A percentile compares a stretch with the other conserved stretches of the same genome.
Conservation (phyloP, 257 asterid genomes). For the Primulina tabacum region DNA sequence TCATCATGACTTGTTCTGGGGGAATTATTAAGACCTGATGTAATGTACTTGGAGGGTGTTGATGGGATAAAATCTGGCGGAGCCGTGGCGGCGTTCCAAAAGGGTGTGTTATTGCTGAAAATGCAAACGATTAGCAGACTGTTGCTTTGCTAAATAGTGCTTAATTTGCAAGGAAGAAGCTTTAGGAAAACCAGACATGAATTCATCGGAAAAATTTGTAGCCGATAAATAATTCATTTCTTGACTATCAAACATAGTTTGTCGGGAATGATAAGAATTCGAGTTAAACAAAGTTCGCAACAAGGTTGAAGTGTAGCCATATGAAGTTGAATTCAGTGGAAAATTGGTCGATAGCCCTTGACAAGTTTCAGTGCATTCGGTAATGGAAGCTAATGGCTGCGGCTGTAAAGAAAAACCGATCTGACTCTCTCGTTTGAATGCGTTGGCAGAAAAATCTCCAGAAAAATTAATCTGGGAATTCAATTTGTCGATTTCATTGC, state of each 20-base stretch:
- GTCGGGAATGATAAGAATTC: constrained; percentile 31
- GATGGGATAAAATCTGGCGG: constrained; percentile 33
- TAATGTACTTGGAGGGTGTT: constrained; percentile 34
- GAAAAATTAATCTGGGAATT: constrained; percentile 24
- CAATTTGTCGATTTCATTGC: constrained; percentile 24
- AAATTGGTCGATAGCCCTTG: constrained; percentile 21
- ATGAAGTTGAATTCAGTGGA: constrained; percentile 30
- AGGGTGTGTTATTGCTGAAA: constrained; percentile 27
- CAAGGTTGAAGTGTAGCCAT: constrained; percentile 35
- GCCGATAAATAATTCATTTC: constrained; percentile 30
- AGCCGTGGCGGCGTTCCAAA: constrained; percentile 32
- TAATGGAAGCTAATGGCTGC: constrained; percentile 20
- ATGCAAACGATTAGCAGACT: constrained; percentile 28
- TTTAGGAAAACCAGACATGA: constrained; percentile 26
- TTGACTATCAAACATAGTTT: constrained; percentile 20
- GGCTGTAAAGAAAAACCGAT: constrained; percentile 19
- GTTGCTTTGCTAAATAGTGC: constrained; percentile 21
- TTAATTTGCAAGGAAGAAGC: constrained; percentile 19
- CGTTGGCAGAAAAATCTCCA: constrained; percentile 28
- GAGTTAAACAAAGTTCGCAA: constrained; percentile 48
- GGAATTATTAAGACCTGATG: constrained; percentile 23
- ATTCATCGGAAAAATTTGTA: constrained; percentile 24
- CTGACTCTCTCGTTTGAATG: constrained; percentile 22
- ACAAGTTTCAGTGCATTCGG: constrained; percentile 15
- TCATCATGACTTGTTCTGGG: neutral